These are phyloP conservation scores for Lactuca saligna DNA, from an alignment of 129 eudicot species.

Conservation along the genomic window DNA sequence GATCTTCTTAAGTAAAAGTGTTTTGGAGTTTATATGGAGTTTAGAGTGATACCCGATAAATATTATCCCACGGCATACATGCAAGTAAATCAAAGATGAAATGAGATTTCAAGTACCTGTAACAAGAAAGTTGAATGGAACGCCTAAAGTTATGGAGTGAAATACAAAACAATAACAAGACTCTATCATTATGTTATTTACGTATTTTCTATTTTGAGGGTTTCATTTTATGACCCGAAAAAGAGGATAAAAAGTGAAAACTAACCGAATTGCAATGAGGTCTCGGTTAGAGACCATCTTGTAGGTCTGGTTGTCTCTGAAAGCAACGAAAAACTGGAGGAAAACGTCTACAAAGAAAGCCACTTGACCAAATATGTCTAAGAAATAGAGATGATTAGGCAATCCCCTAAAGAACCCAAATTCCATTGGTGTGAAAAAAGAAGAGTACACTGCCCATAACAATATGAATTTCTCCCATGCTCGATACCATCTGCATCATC, in stretches of 20 bases:
- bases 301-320: constrained; percentile 75
- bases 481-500: constrained; percentile 78
- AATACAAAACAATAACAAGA: neutral
- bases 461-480: constrained; percentile 83
- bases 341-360: constrained; percentile 79
- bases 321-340: constrained; percentile 77
- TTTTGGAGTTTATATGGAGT: constrained; percentile 3
- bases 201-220: too few relatives aligned
- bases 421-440: constrained; percentile 94
- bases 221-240: too few relatives aligned
- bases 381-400: constrained; percentile 57
- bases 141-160: neutral
- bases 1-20: neutral
- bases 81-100: constrained; percentile 71
- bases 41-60: constrained; percentile 56
- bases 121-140: neutral
- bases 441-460: constrained; percentile 88
- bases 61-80: constrained; percentile 90
- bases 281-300: constrained; percentile 56
- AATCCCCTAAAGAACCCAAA: constrained; percentile 95
- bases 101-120: constrained; percentile 81
- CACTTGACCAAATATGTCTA: constrained; percentile 70
- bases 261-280: constrained; percentile 79
- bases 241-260: constrained; percentile 2
- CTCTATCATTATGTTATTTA: too few relatives aligned